Evolutionary conservation across 768 basidiomycete species (phyloP), one percentile per base, ranked within the genome.

Genomic region (Leucocoprinus leucothites): DNA sequence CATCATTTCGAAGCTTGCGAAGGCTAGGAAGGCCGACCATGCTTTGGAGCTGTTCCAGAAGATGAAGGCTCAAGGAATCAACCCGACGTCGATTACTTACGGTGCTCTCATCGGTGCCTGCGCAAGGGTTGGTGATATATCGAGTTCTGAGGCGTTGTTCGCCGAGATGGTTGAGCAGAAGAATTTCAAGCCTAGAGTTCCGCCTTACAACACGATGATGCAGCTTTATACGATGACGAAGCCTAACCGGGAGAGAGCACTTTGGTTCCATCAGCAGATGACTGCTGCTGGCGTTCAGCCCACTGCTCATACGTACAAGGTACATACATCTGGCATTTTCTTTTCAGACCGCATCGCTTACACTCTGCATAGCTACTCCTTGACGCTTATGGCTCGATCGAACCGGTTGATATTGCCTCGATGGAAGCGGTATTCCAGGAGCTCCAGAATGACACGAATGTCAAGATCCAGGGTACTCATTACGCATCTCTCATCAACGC

Each of bases 141-240:
- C 75, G 3, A 85, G 89, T 0, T 97, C 97, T 4, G 91, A 91
- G 68, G 73, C 76, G 8, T 71, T 97, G 43, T 99, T 97, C 72
- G 65, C 71, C 53, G 94, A 98, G 74, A 98, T 99, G 97, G 68
- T 75, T 0, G 60, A 69, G 42, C 76, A 83, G 57, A 74, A 70
- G 34, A 87, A 86, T 61, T 98, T 94, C 78, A 87, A 79, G 71
- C 87, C 95, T 8, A 79, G 94, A 6, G 86, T 97, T 1, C 97
- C 96, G 18, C 96, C 96, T 0, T 99, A 86, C 79, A 99, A 99
- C 73, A 94, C 89, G 31, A 97, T 99, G 94, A 98, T 99, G 83
- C 97, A 99, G 68, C 77, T 96, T 63, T 94, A 93, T 71, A 87
- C 89, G 47, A 84, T 87, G 53, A 94, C 89, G n/a, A 91, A 89